phyloP scores from a whole-genome alignment of 352 stramenopile species.

The Poterioochromonas sp. region DNA sequence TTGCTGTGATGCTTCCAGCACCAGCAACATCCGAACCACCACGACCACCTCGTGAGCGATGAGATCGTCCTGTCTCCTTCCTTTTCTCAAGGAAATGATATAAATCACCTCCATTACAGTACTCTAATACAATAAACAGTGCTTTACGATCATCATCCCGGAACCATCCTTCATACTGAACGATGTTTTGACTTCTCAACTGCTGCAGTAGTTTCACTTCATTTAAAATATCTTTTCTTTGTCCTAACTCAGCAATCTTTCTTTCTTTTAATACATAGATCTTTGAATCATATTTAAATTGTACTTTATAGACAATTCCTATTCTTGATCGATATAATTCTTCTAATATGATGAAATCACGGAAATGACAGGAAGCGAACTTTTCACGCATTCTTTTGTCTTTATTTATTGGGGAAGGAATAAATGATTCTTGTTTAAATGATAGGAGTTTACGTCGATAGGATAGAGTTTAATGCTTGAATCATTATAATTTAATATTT shows the following conservation, averaged over 20 bases:
- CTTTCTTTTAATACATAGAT: slow-evolving; percentile 11
- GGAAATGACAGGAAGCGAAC: not conserved
- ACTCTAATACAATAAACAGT: slow-evolving; percentile 54
- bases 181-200: slow-evolving; percentile 46
- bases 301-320: not conserved
- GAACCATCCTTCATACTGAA: slow-evolving; percentile 52
- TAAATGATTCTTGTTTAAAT: no score
- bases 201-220: slow-evolving; percentile 49
- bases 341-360: not conserved
- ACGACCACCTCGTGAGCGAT: slow-evolving; percentile 38
- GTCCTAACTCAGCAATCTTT: not conserved
- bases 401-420: no score
- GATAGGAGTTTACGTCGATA: no score
- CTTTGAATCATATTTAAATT: slow-evolving; percentile 22
- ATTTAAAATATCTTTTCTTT: slow-evolving; percentile 34
- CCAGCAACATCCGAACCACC: no score
- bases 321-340: not conserved
- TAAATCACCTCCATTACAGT: slow-evolving; percentile 49
- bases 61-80: slow-evolving; percentile 47
- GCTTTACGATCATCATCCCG: slow-evolving; percentile 43
- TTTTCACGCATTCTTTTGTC: not conserved
- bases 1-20: no score
- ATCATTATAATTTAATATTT: no score
- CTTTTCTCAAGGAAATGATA: slow-evolving; percentile 43
- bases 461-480: no score